Conservation (phyloP, 225 moss, liverwort and hornwort species). For the Asterella californica region DNA sequence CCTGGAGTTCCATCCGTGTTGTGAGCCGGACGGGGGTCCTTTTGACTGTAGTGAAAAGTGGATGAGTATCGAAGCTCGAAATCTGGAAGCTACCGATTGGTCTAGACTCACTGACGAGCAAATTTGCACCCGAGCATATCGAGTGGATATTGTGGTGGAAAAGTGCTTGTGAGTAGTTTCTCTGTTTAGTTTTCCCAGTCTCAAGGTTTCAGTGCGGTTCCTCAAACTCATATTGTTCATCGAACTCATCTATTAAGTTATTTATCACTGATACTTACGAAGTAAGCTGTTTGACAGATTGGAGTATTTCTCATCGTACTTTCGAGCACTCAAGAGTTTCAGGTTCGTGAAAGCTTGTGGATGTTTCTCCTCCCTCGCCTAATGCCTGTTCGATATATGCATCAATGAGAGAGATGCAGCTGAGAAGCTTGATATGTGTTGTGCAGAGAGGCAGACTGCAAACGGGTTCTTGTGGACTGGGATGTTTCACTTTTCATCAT, state of each 20-base stretch:
- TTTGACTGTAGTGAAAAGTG: not conserved
- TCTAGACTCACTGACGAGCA: constrained; percentile 16
- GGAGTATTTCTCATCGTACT: constrained; percentile 29
- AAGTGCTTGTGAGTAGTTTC: constrained; percentile 23
- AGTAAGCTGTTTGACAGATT: constrained; percentile 19
- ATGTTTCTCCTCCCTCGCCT: not conserved
- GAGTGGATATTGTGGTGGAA: constrained; percentile 21
- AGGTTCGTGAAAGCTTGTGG: constrained; percentile 21
- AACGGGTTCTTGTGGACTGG: constrained; percentile 34
- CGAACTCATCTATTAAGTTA: not conserved
- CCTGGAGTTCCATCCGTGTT: constrained; percentile 18
- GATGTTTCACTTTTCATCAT: constrained; percentile 24
- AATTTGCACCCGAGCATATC: not conserved
- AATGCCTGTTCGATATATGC: not conserved
- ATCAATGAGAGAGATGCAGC: not conserved
- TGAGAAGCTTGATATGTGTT: not conserved
- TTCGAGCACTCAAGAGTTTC: constrained; percentile 34
- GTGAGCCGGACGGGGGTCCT: not conserved
- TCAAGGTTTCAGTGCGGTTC: not conserved
- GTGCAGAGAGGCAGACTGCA: constrained; percentile 42
- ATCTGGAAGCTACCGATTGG: constrained; percentile 19
- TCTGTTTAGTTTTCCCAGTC: not conserved
- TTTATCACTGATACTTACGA: not conserved
- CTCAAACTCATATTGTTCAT: not conserved
- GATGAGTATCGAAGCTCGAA: constrained; percentile 19